phyloP scores from a whole-genome alignment of 2,329 filamentous ascomycete species.

The Colletotrichum coccodes region DNA sequence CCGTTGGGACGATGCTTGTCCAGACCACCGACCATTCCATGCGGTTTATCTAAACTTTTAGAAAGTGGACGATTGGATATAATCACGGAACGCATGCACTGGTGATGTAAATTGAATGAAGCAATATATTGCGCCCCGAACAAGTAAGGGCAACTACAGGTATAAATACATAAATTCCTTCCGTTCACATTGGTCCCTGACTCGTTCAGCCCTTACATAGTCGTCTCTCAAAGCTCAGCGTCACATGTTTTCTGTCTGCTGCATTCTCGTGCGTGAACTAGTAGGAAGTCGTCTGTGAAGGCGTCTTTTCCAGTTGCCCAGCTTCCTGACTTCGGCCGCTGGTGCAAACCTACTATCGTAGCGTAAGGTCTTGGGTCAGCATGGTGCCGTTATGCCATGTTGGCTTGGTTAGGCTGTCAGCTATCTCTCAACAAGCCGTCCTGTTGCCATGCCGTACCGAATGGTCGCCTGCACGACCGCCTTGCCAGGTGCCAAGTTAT shows the following conservation, averaged over 20 bases:
- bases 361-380: background rate
- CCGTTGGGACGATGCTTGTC: no score
- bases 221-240: background rate
- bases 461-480: background rate
- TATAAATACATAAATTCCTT: background rate
- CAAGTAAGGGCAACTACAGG: no score
- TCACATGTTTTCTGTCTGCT: background rate
- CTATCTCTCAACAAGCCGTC: background rate
- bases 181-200: no score
- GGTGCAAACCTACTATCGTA: conserved; percentile 2
- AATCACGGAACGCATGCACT: no score
- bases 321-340: conserved; percentile 4
- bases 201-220: background rate
- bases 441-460: background rate
- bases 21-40: no score
- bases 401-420: no score
- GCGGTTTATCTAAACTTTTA: no score
- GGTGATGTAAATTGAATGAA: no score
- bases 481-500: background rate
- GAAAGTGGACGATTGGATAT: no score
- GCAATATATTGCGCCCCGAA: no score
- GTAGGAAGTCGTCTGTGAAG: conserved; percentile 1
- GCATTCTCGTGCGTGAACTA: background rate
- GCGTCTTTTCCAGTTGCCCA: conserved; percentile 10
- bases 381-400: background rate